Evolutionary conservation across 305 asterid genomes (phyloP).

Genomic region (Fraxinus sp.): DNA sequence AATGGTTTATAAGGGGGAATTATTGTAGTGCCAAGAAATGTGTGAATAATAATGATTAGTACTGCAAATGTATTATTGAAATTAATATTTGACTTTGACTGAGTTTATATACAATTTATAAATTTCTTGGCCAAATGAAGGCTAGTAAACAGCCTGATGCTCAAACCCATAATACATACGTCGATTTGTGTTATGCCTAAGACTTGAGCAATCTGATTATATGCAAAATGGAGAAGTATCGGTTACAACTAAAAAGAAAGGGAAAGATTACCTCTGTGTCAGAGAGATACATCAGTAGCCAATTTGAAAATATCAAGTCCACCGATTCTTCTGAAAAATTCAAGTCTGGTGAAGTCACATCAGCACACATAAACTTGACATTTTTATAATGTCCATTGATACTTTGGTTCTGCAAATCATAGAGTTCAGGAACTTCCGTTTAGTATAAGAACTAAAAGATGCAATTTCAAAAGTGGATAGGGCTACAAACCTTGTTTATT

Average conservation of each 20-base stretch:
- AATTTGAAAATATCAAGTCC: conserved; percentile 84
- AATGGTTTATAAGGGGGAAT: background rate
- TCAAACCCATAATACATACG: background rate
- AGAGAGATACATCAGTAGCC: conserved; percentile 97
- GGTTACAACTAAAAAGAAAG: background rate
- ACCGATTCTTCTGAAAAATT: conserved; percentile 68
- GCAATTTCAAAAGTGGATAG: conserved; percentile 5
- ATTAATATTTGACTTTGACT: background rate
- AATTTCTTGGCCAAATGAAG: background rate
- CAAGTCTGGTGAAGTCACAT: conserved; percentile 78
- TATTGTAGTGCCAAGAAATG: background rate
- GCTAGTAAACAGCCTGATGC: background rate
- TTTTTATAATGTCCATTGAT: conserved; percentile 61
- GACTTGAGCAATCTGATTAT: background rate
- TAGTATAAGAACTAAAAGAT: background rate
- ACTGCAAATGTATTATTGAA: background rate
- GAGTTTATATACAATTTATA: background rate
- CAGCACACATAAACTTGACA: conserved; percentile 83
- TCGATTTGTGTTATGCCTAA: background rate
- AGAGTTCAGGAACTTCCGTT: conserved; percentile 1
- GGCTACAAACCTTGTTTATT: conserved; percentile 66
- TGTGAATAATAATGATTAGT: background rate
- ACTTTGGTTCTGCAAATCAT: conserved; percentile 55
- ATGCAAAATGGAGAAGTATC: background rate
- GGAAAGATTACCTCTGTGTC: conserved; percentile 66